Percentiles rank a stretch among this genome's conserved stretches.
phyloP scores from a whole-genome alignment of 495 filamentous ascomycete genomes.

The Viridothelium virens region DNA sequence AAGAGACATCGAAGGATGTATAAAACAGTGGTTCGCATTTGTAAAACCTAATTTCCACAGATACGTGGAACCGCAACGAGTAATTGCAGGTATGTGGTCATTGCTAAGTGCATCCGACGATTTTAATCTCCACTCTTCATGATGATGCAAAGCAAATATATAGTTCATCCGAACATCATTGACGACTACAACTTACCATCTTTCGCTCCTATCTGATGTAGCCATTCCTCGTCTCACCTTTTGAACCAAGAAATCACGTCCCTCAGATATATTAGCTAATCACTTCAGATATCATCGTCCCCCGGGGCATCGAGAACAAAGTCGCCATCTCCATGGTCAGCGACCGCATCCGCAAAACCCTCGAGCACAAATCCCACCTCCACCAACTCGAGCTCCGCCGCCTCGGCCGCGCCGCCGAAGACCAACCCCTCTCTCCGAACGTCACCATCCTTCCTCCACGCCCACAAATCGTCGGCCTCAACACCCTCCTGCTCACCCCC shows the following conservation, averaged over 20 bases:
- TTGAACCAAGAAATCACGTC: not conserved
- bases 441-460: slow-evolving; percentile 65
- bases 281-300: slow-evolving; percentile 77
- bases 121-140: slow-evolving; percentile 13
- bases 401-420: slow-evolving; percentile 59
- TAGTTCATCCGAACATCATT: slow-evolving; percentile 29
- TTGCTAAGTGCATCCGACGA: not conserved
- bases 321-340: slow-evolving; percentile 92
- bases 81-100: slow-evolving; percentile 54
- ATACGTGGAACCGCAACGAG: slow-evolving; percentile 84
- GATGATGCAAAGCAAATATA: slow-evolving; percentile 21
- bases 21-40: slow-evolving; percentile 94
- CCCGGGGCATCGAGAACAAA: slow-evolving; percentile 83
- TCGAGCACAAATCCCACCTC: slow-evolving; percentile 73
- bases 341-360: slow-evolving; percentile 75
- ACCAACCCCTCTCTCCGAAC: slow-evolving; percentile 63
- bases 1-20: slow-evolving; percentile 83
- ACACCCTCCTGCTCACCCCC: slow-evolving; percentile 78
- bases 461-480: slow-evolving; percentile 75
- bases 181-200: slow-evolving; percentile 22
- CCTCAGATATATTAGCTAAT: slow-evolving; percentile 14
- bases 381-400: slow-evolving; percentile 69
- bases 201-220: slow-evolving; percentile 16
- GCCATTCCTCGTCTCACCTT: not conserved
- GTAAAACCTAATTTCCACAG: slow-evolving; percentile 92